These are phyloP conservation scores for Solanum pimpinellifolium DNA, from an alignment of 257 asterid genomes.

Conservation along the genomic window DNA sequence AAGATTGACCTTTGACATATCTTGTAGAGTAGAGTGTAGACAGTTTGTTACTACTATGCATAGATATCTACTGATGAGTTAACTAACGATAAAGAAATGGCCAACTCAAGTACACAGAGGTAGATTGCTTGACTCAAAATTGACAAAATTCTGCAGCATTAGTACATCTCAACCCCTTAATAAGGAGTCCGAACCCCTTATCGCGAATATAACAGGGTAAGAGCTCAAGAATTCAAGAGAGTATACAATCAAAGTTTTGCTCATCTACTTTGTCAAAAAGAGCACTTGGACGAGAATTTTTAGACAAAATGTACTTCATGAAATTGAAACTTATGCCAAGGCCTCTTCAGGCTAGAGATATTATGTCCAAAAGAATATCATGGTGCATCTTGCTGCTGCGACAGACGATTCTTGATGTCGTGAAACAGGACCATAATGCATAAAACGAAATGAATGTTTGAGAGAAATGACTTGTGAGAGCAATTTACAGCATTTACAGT, in stretches of 20 bases:
- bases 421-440: neutral
- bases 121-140: neutral
- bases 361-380: neutral
- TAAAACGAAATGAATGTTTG: neutral
- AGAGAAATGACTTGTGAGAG: constrained; percentile 5
- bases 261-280: neutral
- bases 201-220: neutral
- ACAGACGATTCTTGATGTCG: neutral
- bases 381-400: neutral
- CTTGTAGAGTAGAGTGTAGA: neutral
- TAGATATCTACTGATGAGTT: neutral
- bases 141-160: neutral
- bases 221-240: neutral
- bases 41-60: neutral
- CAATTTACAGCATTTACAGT: constrained; percentile 42
- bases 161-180: neutral
- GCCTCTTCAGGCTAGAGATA: neutral
- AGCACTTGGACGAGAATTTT: neutral
- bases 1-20: neutral
- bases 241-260: neutral
- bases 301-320: neutral
- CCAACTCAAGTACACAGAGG: neutral
- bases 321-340: neutral
- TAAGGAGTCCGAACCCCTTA: neutral
- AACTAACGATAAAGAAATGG: neutral